Base-by-base conservation (phyloP, 2,329 filamentous ascomycete genomes). In the Aureobasidium subglaciale region DNA sequence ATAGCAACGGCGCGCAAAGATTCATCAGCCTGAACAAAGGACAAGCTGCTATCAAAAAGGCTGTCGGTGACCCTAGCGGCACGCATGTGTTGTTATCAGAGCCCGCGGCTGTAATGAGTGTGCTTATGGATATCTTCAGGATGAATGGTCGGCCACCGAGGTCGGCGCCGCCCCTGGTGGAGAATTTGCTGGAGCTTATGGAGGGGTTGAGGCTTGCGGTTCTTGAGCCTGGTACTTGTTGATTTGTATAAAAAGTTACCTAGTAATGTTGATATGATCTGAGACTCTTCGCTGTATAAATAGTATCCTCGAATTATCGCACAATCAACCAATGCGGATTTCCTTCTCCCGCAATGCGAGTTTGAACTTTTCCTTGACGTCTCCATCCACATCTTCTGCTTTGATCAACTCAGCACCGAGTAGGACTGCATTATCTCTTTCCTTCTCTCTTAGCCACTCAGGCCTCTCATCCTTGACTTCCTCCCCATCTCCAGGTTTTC, bases 121-220 rank as follows among this genome's bases (percentile, higher is more conserved):
- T 81, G 18, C 75, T 80, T 2, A 77, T 83, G 53, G 75, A 79
- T 34, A 71, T 85, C 9, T 72, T 88, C 59, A 70, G 73, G 29
- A 67, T 71, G 35, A 83, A 84, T 60, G 65, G 82, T 77, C 59
- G 65, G 41, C 63, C 65, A 30, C 63, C 64, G 24, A 61, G 64
- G 57, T 18, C 62, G 16, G 66, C 68, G 57, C 81, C 85, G 11
- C 79, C 84, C 0, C 75, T 89, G 41, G 83, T 87, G 1, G 84
- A 86, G 61, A 88, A 87, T 59, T 66, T 88, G 45, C 78, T 83
- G 42, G 76, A 82, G 42, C 68, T 88, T 61, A 78, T 88, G 62
- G 78, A 78, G 59, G 82, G 84, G 59, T 67, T 87, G 52, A 32
- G 52, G 10, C 45, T 56, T 16, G 58, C 58, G 1, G 58, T 54